Evolutionary conservation across 495 filamentous ascomycete species (phyloP), one percentile per base, ranked within the genome.

Genomic region (Margaritispora aquatica): DNA sequence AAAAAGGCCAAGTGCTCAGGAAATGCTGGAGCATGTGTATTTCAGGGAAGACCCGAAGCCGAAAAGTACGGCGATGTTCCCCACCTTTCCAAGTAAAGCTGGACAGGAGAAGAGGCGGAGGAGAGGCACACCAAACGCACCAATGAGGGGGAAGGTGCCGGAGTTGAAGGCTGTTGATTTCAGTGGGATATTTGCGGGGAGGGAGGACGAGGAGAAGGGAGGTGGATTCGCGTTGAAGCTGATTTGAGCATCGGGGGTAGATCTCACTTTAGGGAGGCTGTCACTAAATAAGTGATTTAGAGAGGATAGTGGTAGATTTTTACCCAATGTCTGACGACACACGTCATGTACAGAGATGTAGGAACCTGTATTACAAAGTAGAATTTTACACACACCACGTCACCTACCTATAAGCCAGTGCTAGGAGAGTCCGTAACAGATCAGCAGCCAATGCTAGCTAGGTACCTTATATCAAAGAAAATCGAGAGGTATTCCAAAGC

Each of bases 11-110:
- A 81, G 79, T 1, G 90, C 94, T 0, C 68, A 67, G 21, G 80
- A 87, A 34, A 83, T 89, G 58, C 82, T 96, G 22, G 70, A 77
- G 22, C 92, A 97, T 71, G 77, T 83, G 44, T 98, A 94, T 69
- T 98, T 97, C 72, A 77, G 74, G 20, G 94, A 97, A 87, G 66
- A 96, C 58, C 94, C 94, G 0, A 87, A 85, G 29, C 89, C 90
- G 1, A 96, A 96, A 72, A 83, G 84, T 22, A 86, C 85, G 69
- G 88, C 84, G 63, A 88, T 95, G 86, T 92, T 95, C 63, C 89
- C 89, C 17, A 92, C 89, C 0, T 98, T 96, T 68, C 94, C 94
- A 1, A 92, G 87, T 51, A 97, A 96, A 73, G 94, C 93, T 0
- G 90, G 91, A 0, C 88, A 93, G 79, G 94, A 98, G 79, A 88